These are phyloP conservation scores for Microcera coccophila DNA, from an alignment of 2,329 filamentous ascomycete genomes.

Conservation along the genomic window DNA sequence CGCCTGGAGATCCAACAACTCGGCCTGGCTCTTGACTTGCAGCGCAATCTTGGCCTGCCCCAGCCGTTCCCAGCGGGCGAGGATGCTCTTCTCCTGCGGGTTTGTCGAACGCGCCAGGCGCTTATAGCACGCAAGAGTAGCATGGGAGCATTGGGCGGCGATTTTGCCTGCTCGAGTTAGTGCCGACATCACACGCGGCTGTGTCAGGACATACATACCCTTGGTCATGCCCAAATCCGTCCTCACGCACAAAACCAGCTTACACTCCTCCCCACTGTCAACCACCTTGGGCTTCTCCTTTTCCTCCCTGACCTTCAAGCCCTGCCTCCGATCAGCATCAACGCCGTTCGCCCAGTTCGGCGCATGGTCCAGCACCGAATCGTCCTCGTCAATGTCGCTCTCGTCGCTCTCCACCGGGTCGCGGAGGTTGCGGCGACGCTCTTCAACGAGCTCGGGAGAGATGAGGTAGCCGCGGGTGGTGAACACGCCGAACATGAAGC, in stretches of 20 bases:
- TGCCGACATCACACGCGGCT: not conserved
- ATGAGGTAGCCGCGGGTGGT: conserved; percentile 58
- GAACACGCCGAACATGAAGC: conserved; percentile 80
- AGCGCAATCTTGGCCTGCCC: conserved; percentile 94
- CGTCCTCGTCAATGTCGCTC: conserved; percentile 61
- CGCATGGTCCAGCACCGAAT: conserved; percentile 59
- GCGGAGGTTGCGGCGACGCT: conserved; percentile 52
- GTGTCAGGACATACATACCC: conserved; percentile 53
- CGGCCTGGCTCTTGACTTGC: conserved; percentile 82
- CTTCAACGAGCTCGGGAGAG: conserved; percentile 51
- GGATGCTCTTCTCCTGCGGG: conserved; percentile 56
- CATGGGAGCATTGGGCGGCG: conserved; percentile 89
- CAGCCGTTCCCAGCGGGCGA: conserved; percentile 77
- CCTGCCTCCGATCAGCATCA: conserved; percentile 58
- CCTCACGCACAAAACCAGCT: conserved; percentile 85
- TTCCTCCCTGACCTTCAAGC: conserved; percentile 43
- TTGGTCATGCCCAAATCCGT: conserved; percentile 98
- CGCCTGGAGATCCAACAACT: conserved; percentile 68
- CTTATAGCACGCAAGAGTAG: conserved; percentile 98
- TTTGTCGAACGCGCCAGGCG: conserved; percentile 56
- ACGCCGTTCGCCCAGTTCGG: conserved; percentile 62
- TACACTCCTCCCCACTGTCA: conserved; percentile 72
- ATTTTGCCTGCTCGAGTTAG: conserved; percentile 70
- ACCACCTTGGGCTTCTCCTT: conserved; percentile 36
- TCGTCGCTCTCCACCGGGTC: conserved; percentile 67